A percentile compares a stretch with the other conserved stretches of the same genome.
Conservation (phyloP, 306 rosid species). For the Lablab purpureus region DNA sequence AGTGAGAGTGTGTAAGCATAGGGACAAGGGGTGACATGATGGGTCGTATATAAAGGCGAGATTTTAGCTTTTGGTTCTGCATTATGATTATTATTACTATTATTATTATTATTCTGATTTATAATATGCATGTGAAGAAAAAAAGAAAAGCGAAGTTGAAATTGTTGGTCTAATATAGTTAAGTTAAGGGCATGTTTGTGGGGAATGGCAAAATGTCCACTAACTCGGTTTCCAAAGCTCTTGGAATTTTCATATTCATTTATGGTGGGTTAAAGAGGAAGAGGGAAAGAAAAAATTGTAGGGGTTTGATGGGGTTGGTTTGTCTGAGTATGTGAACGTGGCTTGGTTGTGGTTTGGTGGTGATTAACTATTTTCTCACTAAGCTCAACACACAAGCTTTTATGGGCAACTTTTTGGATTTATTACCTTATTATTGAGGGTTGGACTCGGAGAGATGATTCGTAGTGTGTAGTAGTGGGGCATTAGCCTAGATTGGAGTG, state of each 20-base stretch:
- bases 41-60: constrained; percentile 85
- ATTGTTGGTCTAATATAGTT: constrained; percentile 63
- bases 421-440: constrained; percentile 71
- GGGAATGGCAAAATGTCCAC: constrained; percentile 89
- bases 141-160: constrained; percentile 54
- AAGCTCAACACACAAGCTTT: constrained; percentile 57
- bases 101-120: background rate
- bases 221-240: constrained; percentile 91
- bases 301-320: constrained; percentile 61
- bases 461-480: constrained; percentile 62
- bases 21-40: constrained; percentile 62
- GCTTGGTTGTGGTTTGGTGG: constrained; percentile 40
- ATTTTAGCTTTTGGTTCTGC: constrained; percentile 56
- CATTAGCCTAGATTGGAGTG: constrained; percentile 63
- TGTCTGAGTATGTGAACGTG: constrained; percentile 63
- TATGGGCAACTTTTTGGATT: constrained; percentile 71
- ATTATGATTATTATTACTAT: background rate
- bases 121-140: constrained; percentile 51
- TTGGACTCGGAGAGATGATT: constrained; percentile 49
- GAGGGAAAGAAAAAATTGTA: background rate
- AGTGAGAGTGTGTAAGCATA: constrained; percentile 49
- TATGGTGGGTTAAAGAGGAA: constrained; percentile 44
- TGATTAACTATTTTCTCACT: constrained; percentile 44
- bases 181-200: constrained; percentile 87
- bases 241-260: constrained; percentile 73